A percentile compares a stretch with the other conserved stretches of the same genome.
Evolutionary conservation across 768 basidiomycete genomes (phyloP).

Genomic region (Agrocybe pediades): DNA sequence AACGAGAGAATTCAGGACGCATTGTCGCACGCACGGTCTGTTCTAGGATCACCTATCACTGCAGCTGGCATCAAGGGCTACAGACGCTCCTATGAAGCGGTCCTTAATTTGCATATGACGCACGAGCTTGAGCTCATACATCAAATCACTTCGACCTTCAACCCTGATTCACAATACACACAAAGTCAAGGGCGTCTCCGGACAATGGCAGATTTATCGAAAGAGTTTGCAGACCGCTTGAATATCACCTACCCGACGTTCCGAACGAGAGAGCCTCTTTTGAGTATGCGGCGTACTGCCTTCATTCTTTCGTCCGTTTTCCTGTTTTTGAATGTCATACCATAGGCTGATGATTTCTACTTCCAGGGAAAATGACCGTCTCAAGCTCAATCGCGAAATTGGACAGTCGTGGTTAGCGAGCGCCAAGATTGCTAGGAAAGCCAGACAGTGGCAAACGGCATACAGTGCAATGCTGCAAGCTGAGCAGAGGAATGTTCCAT

Average conservation of each 20-base stretch:
- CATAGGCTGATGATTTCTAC: constrained; percentile 8
- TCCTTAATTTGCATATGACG: constrained; percentile 81
- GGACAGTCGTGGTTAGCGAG: constrained; percentile 89
- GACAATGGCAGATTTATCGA: constrained; percentile 45
- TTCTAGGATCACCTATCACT: constrained; percentile 78
- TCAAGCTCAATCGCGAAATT: constrained; percentile 57
- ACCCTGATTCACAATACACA: constrained; percentile 37
- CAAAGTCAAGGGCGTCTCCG: constrained; percentile 33
- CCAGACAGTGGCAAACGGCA: constrained; percentile 93
- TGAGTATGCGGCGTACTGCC: constrained; percentile 88
- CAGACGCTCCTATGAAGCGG: constrained; percentile 83
- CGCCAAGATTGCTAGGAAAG: constrained; percentile 95
- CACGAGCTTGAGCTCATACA: constrained; percentile 82
- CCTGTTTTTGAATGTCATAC: background rate
- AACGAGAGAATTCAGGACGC: constrained; percentile 44
- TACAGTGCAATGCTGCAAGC: constrained; percentile 96
- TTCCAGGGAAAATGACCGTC: constrained; percentile 33
- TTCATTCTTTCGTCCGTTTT: constrained; percentile 65
- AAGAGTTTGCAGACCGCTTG: constrained; percentile 63
- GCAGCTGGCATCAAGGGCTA: constrained; percentile 84
- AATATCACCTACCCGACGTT: constrained; percentile 85
- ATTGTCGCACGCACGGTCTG: constrained; percentile 64
- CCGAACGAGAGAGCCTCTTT: constrained; percentile 81
- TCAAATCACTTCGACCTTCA: constrained; percentile 38
- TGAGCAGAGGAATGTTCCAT: constrained; percentile 66